A percentile compares a stretch with the other conserved stretches of the same genome.
These are phyloP conservation scores for Gossypium schwendimanii DNA, from an alignment of 441 rosid genomes.

Conservation along the genomic window DNA sequence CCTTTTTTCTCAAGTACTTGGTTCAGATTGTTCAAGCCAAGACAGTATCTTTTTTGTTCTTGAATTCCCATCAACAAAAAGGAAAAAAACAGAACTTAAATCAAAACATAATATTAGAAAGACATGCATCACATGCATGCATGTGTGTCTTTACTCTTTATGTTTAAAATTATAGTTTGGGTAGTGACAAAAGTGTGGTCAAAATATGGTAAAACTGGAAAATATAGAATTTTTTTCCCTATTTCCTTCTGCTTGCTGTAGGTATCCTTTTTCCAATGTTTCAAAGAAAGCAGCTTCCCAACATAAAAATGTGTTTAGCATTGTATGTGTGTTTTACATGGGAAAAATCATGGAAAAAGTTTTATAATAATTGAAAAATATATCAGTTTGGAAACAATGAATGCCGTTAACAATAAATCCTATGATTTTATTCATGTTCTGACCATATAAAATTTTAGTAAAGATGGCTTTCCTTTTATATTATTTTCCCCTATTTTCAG, in stretches of 20 bases:
- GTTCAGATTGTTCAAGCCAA: background rate
- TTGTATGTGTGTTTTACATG: background rate
- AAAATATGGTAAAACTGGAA: background rate
- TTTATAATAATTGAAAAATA: background rate
- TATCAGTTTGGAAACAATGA: background rate
- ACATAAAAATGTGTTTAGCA: background rate
- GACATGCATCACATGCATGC: constrained; percentile 4
- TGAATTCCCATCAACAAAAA: background rate
- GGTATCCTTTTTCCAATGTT: background rate
- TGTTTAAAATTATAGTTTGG: background rate
- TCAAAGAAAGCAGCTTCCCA: background rate
- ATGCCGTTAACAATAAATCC: background rate
- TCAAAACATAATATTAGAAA: background rate
- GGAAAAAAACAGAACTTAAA: background rate
- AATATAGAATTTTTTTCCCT: background rate
- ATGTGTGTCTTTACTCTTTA: background rate
- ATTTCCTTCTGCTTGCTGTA: too few relatives aligned
- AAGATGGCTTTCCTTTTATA: background rate
- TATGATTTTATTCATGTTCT: constrained; percentile 5
- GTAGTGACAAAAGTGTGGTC: constrained; percentile 21
- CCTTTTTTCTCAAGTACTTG: background rate
- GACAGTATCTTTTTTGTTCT: background rate
- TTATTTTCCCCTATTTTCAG: background rate
- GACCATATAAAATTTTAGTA: background rate
- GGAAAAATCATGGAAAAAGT: background rate